Conservation (phyloP, 2,329 filamentous ascomycete genomes). For the Alternaria sp. region DNA sequence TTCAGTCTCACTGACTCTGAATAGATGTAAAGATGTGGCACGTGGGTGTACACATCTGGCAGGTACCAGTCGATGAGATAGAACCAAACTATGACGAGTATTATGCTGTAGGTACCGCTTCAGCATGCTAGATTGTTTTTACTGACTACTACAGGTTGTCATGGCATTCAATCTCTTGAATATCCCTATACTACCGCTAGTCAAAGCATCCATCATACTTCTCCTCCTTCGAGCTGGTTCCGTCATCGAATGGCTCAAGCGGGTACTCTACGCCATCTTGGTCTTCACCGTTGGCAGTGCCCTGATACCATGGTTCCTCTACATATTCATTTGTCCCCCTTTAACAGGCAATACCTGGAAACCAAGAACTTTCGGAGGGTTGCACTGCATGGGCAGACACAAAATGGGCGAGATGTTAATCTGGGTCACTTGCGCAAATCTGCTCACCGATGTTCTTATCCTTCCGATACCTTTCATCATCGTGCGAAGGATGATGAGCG, state of each 20-base stretch:
- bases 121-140: background rate
- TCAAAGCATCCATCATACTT: slow-evolving; percentile 53
- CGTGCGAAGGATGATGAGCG: slow-evolving; percentile 53
- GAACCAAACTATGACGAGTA: slow-evolving; percentile 51
- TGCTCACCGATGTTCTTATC: slow-evolving; percentile 53
- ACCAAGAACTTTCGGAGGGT: slow-evolving; percentile 49
- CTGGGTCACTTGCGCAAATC: slow-evolving; percentile 54
- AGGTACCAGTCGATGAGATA: slow-evolving; percentile 45
- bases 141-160: slow-evolving; percentile 32
- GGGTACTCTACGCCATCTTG: slow-evolving; percentile 49
- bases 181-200: slow-evolving; percentile 52
- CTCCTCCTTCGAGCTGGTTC: slow-evolving; percentile 52
- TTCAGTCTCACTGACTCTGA: slow-evolving; percentile 4
- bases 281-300: slow-evolving; percentile 48
- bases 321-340: slow-evolving; percentile 53
- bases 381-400: slow-evolving; percentile 50
- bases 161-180: slow-evolving; percentile 53
- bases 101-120: slow-evolving; percentile 37
- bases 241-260: slow-evolving; percentile 51
- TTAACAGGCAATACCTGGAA: slow-evolving; percentile 53
- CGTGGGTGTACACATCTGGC: slow-evolving; percentile 49
- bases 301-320: slow-evolving; percentile 49
- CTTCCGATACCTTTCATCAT: slow-evolving; percentile 55
- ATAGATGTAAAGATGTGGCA: slow-evolving; percentile 52
- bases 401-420: slow-evolving; percentile 51